A percentile compares a stretch with the other conserved stretches of the same genome.
Conservation (phyloP, 108 stramenopile species). For the Nitzschia sp. region DNA sequence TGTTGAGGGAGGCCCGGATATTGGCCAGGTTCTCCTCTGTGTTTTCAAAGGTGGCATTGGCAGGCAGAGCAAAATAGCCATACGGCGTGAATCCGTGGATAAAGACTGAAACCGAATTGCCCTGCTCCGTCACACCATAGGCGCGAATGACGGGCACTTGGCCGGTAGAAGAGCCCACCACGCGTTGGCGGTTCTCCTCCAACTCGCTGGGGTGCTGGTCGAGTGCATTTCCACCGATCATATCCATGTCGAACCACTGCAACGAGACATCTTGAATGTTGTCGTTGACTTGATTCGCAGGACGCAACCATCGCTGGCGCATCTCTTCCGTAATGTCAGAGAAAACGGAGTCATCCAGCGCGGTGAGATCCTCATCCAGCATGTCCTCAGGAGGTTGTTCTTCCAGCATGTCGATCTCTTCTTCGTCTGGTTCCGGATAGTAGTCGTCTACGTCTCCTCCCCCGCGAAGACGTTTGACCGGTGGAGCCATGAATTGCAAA, state of each 20-base stretch:
- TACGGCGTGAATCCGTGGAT: conserved; percentile 98
- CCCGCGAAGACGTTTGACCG: conserved; percentile 55
- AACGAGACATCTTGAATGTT: conserved; percentile 58
- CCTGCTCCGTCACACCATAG: conserved; percentile 92
- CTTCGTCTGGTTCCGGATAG: conserved; percentile 22
- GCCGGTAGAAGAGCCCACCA: conserved; percentile 57
- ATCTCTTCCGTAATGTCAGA: conserved; percentile 29
- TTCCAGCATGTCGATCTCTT: neutral
- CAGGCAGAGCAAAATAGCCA: conserved; percentile 84
- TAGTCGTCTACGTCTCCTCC: conserved; percentile 42
- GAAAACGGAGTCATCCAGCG: conserved; percentile 19
- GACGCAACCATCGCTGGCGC: conserved; percentile 45
- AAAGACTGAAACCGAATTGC: conserved; percentile 89
- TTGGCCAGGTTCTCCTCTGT: conserved; percentile 47
- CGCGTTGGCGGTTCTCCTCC: conserved; percentile 33
- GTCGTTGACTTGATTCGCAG: conserved; percentile 44
- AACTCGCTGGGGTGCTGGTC: conserved; percentile 63
- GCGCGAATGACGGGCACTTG: conserved; percentile 92
- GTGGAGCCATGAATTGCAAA: neutral
- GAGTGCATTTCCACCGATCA: conserved; percentile 82
- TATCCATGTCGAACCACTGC: conserved; percentile 98
- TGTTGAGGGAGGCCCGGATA: conserved; percentile 43
- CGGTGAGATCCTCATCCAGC: neutral
- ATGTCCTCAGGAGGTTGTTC: conserved; percentile 12
- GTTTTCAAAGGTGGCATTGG: conserved; percentile 50